Evolutionary conservation across 768 basidiomycete genomes (phyloP).

Genomic region (Cystobasidium ongulense): DNA sequence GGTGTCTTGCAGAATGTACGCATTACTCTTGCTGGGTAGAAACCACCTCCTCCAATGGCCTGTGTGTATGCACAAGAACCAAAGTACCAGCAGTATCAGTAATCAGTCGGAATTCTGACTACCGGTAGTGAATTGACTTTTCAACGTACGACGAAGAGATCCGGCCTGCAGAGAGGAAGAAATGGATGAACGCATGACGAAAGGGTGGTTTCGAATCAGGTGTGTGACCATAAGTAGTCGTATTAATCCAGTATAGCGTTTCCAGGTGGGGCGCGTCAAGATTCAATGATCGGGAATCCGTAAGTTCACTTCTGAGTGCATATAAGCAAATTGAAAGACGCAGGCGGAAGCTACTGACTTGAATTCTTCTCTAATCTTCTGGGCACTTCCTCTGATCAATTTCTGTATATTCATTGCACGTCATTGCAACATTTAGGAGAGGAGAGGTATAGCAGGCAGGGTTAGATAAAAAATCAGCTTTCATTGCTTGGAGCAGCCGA

Average conservation of each 20-base stretch:
- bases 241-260: background rate
- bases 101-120: background rate
- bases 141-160: conserved; percentile 7
- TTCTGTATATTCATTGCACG: conserved; percentile 30
- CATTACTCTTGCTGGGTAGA: conserved; percentile 90
- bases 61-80: background rate
- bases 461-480: conserved; percentile 17
- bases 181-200: background rate
- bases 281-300: background rate
- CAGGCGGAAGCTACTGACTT: conserved; percentile 45
- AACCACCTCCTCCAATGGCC: conserved; percentile 56
- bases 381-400: conserved; percentile 37
- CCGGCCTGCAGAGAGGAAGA: background rate
- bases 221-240: background rate
- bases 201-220: too few relatives aligned
- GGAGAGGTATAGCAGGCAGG: background rate
- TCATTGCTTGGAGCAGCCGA: background rate
- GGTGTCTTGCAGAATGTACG: conserved; percentile 70
- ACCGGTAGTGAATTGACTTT: background rate
- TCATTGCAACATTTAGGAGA: too few relatives aligned
- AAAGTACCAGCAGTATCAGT: background rate
- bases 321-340: background rate
- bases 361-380: conserved; percentile 65
- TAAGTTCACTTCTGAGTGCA: background rate
- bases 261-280: background rate